Conservation (phyloP, 345 rosid species). For the Combretum micranthum region DNA sequence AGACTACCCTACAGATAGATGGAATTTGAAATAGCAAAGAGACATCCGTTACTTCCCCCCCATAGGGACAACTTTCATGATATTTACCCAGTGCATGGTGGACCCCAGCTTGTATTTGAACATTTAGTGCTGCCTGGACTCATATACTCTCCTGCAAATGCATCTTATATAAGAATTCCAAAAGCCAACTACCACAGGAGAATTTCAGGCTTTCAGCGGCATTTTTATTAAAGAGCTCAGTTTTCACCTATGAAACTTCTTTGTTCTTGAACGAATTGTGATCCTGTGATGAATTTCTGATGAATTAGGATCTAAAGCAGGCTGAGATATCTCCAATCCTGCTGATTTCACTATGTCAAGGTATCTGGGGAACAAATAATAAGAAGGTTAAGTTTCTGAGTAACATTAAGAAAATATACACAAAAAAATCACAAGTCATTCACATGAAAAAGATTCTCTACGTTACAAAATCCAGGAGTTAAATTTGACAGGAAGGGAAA, state of each 20-base stretch:
- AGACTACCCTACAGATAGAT: too few species aligned
- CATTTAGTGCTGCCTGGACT: slow-evolving; percentile 76
- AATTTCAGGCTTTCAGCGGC: background rate
- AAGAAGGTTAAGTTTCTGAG: background rate
- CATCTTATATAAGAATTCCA: slow-evolving; percentile 1
- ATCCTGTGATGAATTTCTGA: slow-evolving; percentile 93
- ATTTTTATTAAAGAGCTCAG: slow-evolving; percentile 3
- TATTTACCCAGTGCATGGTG: slow-evolving; percentile 94
- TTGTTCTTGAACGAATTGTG: slow-evolving; percentile 76
- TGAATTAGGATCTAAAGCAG: slow-evolving; percentile 90
- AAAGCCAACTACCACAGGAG: background rate
- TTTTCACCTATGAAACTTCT: slow-evolving; percentile 63
- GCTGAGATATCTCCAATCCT: slow-evolving; percentile 96
- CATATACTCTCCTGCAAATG: slow-evolving; percentile 74
- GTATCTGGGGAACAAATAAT: slow-evolving; percentile 43
- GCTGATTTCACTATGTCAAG: slow-evolving; percentile 59
- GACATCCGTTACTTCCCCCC: too few species aligned
- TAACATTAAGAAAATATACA: too few species aligned
- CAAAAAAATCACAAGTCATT: too few species aligned
- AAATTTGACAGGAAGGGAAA: slow-evolving; percentile 1
- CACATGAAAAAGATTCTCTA: too few species aligned
- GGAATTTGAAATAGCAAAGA: too few species aligned
- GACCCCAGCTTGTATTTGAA: slow-evolving; percentile 77
- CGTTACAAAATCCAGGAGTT: too few species aligned
- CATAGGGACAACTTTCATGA: too few species aligned